Evolutionary conservation across 805 yeast genomes (phyloP).

Genomic region (Nakazawaea holstii): DNA sequence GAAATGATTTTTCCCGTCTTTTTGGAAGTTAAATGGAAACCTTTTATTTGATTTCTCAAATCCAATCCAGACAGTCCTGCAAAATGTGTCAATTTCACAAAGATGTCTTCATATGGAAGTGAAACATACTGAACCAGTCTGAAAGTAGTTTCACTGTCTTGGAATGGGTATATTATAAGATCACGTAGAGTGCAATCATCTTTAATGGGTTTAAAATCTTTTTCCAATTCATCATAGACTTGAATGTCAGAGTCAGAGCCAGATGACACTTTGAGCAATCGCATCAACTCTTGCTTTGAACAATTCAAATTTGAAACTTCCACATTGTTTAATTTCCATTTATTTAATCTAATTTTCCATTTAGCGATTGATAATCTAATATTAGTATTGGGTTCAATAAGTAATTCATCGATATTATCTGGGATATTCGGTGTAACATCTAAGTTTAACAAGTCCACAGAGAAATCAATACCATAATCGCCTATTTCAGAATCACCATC

Average conservation of each 20-base stretch:
- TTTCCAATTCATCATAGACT: background rate
- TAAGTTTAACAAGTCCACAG: background rate
- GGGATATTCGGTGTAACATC: background rate
- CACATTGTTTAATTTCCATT: background rate
- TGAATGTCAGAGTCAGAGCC: background rate
- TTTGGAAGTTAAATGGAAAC: background rate
- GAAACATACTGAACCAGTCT: background rate
- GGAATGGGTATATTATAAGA: background rate
- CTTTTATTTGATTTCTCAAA: background rate
- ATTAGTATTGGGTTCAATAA: too few species aligned
- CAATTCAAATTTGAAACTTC: background rate
- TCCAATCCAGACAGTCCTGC: background rate
- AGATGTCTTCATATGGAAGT: background rate
- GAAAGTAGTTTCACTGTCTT: background rate
- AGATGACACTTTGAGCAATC: background rate
- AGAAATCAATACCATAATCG: background rate
- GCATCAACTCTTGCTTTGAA: background rate
- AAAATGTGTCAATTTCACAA: background rate
- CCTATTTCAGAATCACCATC: background rate
- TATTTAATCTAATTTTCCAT: background rate
- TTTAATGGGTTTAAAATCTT: too few species aligned
- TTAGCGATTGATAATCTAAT: background rate
- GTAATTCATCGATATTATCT: background rate
- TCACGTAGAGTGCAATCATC: background rate
- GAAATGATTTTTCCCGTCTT: background rate